Conservation (phyloP, 768 basidiomycete genomes). For the Mrakia frigida region DNA sequence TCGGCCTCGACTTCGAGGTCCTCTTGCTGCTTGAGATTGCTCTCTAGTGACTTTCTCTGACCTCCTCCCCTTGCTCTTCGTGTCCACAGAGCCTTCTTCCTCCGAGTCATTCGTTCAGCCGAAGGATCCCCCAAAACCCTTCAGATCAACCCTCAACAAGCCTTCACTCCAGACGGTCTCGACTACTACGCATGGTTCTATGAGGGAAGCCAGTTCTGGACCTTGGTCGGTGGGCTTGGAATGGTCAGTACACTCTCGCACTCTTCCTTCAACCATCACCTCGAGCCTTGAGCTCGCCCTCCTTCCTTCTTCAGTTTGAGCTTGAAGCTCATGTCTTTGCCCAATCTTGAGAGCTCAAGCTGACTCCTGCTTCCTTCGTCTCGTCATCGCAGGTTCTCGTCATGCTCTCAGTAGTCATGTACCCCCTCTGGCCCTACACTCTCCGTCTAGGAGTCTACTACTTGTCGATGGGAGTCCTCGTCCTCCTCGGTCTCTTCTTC, state of each 20-base stretch:
- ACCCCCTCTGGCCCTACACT: slow-evolving; percentile 93
- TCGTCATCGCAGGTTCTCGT: slow-evolving; percentile 51
- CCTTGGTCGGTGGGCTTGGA: slow-evolving; percentile 77
- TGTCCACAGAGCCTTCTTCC: slow-evolving; percentile 67
- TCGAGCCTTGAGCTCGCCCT: background rate
- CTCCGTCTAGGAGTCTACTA: slow-evolving; percentile 96
- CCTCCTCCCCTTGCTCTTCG: background rate
- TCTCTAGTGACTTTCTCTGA: too few relatives aligned
- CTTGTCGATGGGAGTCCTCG: slow-evolving; percentile 78
- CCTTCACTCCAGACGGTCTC: slow-evolving; percentile 57
- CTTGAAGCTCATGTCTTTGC: background rate
- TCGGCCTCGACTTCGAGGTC: background rate
- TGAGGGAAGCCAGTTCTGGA: slow-evolving; percentile 88
- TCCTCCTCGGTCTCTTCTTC: slow-evolving; percentile 84
- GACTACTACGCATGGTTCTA: slow-evolving; percentile 97
- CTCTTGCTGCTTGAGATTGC: too few relatives aligned
- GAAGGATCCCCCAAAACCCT: slow-evolving; percentile 61
- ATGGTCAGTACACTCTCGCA: slow-evolving; percentile 54
- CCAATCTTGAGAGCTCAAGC: background rate
- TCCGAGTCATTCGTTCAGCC: slow-evolving; percentile 71
- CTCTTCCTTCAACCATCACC: background rate
- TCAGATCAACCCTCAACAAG: slow-evolving; percentile 65
- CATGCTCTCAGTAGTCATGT: slow-evolving; percentile 97
- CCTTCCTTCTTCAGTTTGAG: background rate
- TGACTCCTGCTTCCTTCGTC: background rate